phyloP scores from a whole-genome alignment of 371 early-diverging fungal species.

The Actinomucor elegans region DNA sequence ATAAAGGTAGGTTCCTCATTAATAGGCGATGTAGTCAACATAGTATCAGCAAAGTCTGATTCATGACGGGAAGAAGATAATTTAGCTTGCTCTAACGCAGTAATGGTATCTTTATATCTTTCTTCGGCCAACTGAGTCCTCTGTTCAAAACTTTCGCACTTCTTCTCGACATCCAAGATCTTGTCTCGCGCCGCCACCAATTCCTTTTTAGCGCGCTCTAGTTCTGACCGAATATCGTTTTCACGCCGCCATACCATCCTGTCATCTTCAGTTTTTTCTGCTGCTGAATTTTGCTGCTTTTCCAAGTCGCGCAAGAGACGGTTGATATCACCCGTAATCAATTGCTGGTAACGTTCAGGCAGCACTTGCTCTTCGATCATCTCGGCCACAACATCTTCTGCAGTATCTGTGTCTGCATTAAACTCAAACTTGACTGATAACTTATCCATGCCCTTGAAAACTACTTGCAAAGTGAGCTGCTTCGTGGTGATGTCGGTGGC shows the following conservation, averaged over 20 bases:
- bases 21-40: not conserved
- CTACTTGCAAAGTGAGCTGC: constrained; percentile 80
- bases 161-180: constrained; percentile 32
- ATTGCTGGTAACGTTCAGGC: constrained; percentile 71
- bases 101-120: constrained; percentile 39
- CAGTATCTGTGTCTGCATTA: constrained; percentile 86
- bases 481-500: constrained; percentile 62
- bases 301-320: constrained; percentile 77
- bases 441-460: constrained; percentile 83
- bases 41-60: constrained; percentile 1
- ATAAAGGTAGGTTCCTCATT: constrained; percentile 3
- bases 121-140: constrained; percentile 33
- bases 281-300: constrained; percentile 43
- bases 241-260: constrained; percentile 49
- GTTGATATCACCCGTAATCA: constrained; percentile 87
- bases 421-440: constrained; percentile 90
- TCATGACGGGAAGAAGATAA: constrained; percentile 2
- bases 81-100: constrained; percentile 26
- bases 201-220: constrained; percentile 36
- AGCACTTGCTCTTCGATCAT: constrained; percentile 89
- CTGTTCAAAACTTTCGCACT: constrained; percentile 32
- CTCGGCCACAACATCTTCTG: constrained; percentile 90
- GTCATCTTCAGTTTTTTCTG: constrained; percentile 40
- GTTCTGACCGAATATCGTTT: constrained; percentile 39
- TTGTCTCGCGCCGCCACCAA: constrained; percentile 26